Base-by-base conservation (phyloP, 768 basidiomycete species). In the Grammothele lineata region DNA sequence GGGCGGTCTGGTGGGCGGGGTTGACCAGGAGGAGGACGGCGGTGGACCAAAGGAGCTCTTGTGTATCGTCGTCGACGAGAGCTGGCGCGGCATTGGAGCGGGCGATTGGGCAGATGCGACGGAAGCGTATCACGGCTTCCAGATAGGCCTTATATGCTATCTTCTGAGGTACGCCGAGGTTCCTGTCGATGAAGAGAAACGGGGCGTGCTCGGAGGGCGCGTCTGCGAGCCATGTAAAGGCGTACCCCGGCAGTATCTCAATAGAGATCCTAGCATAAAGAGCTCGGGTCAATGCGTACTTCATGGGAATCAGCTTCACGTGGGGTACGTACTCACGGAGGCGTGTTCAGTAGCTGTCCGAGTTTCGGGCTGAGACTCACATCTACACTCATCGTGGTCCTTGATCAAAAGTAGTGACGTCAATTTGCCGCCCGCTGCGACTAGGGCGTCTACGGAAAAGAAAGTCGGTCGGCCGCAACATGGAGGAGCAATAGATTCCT, bases 111-210 rank as follows among this genome's bases (percentile, higher is more conserved):
- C 47, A 39, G 15, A 33, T 33, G 14, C 25, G 40, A 10, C 17
- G 17, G 37, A 62, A 75, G 25, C 69, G 50, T 11, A 47, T 32
- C 3, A 72, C 45, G 14, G 79, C 76, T 4, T 62, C 53, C 9
- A 78, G 48, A 58, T 85, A 87, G 1, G 80, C 59, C 40, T 63
- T 62, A 57, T 74, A 74, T 2, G 84, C 71, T 7, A 72, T 53
- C 52, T 79, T 83, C 57, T 77, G 71, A 0, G 83, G 85, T 25
- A 87, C 66, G 0, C 86, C 86, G 11, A 88, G 72, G 44, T 88
- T 73, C 6, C 72, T 71, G 34, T 84, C 77, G 15, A 70, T 53
- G 46, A 77, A 68, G 12, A 86, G 57, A 59, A 83, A 85, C 2
- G 83, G 82, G 4, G 46, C 46, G 22, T 51, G 40, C 9, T 65